These are phyloP conservation scores for Tuber indicum DNA, from an alignment of 495 filamentous ascomycete genomes.

Conservation along the genomic window DNA sequence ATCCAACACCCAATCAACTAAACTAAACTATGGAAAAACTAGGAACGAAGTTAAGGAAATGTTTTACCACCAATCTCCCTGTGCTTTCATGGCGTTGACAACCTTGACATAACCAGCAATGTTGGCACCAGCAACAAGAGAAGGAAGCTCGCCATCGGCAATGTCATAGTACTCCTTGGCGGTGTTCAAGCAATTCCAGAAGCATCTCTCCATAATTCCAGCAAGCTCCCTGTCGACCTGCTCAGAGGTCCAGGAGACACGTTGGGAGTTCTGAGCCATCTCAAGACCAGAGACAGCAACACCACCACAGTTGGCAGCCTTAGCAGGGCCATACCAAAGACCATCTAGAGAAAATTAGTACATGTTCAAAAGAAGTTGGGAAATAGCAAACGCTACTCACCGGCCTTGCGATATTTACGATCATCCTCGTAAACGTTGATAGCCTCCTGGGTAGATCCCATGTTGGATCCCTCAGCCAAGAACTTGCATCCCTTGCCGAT, in stretches of 20 bases:
- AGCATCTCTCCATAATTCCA: slow-evolving; percentile 88
- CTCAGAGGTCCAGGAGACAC: slow-evolving; percentile 75
- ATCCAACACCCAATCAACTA: not conserved
- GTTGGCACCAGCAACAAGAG: slow-evolving; percentile 85
- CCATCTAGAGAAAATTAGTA: slow-evolving; percentile 42
- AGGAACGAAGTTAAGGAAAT: slow-evolving; percentile 15
- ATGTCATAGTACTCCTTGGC: slow-evolving; percentile 78
- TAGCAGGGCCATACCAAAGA: slow-evolving; percentile 95
- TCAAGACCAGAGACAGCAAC: slow-evolving; percentile 96
- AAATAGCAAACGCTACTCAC: not conserved
- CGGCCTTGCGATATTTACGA: slow-evolving; percentile 58
- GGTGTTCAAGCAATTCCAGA: slow-evolving; percentile 82
- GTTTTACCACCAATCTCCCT: slow-evolving; percentile 86
- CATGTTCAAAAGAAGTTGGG: not conserved
- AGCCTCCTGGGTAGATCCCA: slow-evolving; percentile 95
- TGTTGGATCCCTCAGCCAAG: slow-evolving; percentile 96
- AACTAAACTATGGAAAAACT: not conserved
- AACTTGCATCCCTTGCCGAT: slow-evolving; percentile 71
- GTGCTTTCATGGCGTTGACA: slow-evolving; percentile 85
- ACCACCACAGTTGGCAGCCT: slow-evolving; percentile 95
- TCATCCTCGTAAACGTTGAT: slow-evolving; percentile 87
- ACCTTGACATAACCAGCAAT: slow-evolving; percentile 98
- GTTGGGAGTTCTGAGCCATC: slow-evolving; percentile 95
- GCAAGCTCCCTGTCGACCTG: slow-evolving; percentile 90
- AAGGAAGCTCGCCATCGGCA: slow-evolving; percentile 75